These are phyloP conservation scores for Fusarium albosuccineum DNA, from an alignment of 2,329 filamentous ascomycete genomes.

Conservation along the genomic window DNA sequence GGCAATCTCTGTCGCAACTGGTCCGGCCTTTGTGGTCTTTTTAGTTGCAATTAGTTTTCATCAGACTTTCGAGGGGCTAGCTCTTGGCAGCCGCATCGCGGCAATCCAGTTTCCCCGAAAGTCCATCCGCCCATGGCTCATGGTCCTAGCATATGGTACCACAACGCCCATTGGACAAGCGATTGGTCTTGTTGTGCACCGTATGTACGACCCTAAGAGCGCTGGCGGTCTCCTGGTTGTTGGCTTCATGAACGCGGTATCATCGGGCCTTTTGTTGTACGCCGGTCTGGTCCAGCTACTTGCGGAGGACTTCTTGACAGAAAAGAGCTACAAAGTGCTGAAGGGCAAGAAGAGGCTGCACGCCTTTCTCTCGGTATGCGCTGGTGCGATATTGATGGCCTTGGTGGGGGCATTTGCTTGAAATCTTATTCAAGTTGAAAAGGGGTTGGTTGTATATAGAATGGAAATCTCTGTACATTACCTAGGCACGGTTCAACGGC, in stretches of 20 bases:
- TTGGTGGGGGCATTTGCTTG: conserved; percentile 79
- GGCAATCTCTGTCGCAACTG: conserved; percentile 85
- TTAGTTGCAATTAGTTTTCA: conserved; percentile 86
- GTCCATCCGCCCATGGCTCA: conserved; percentile 84
- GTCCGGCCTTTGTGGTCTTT: conserved; percentile 83
- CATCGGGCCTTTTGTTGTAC: conserved; percentile 82
- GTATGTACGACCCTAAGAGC: conserved; percentile 83
- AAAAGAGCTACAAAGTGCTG: conserved; percentile 78
- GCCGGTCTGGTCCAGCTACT: conserved; percentile 87
- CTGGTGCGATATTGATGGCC: conserved; percentile 77
- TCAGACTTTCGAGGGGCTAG: conserved; percentile 90
- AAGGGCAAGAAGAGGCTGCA: conserved; percentile 71
- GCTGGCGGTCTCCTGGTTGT: conserved; percentile 83
- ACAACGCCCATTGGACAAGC: conserved; percentile 88
- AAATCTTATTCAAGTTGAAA: neutral
- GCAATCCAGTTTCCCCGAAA: conserved; percentile 81
- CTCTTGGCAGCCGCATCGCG: conserved; percentile 86
- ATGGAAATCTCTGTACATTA: conserved; percentile 20
- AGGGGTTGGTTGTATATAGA: conserved; percentile 33
- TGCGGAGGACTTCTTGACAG: conserved; percentile 84
- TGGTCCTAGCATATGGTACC: conserved; percentile 81
- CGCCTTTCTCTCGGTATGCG: conserved; percentile 73
- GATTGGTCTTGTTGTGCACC: conserved; percentile 82
- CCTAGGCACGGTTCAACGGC: conserved; percentile 21
- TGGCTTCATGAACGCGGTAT: conserved; percentile 89